Evolutionary conservation across 1,139 yeast genomes (phyloP).

Genomic region (Suhomyces yuchorum): DNA sequence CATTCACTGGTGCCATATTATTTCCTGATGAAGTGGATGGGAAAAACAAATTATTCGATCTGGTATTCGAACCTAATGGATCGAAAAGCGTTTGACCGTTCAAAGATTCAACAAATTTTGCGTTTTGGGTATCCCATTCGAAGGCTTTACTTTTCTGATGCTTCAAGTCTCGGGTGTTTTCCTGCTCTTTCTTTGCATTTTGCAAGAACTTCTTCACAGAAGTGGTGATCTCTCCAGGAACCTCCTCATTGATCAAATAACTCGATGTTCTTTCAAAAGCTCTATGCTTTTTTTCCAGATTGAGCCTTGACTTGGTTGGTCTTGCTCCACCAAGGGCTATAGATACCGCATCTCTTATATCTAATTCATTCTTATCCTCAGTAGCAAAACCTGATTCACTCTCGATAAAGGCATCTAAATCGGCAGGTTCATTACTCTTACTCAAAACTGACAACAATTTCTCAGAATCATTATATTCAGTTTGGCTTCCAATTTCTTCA

Average conservation of each 20-base stretch:
- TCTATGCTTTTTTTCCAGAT: constrained; percentile 4
- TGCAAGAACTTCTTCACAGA: constrained; percentile 43
- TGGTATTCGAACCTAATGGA: constrained; percentile 18
- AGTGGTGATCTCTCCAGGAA: constrained; percentile 6
- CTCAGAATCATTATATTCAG: constrained; percentile 28
- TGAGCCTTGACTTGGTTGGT: not conserved
- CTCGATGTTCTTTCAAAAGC: not conserved
- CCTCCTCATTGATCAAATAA: not conserved
- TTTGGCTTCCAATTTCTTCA: constrained; percentile 3
- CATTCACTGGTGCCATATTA: constrained; percentile 3
- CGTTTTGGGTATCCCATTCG: constrained; percentile 50
- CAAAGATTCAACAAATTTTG: constrained; percentile 40
- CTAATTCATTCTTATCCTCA: constrained; percentile 19
- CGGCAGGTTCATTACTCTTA: constrained; percentile 20
- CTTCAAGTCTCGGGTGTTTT: constrained; percentile 42
- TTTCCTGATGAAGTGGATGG: constrained; percentile 1
- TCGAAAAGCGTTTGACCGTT: constrained; percentile 54
- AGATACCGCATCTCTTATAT: constrained; percentile 27
- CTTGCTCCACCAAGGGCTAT: constrained; percentile 21
- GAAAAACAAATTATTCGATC: constrained; percentile 7
- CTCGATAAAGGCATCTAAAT: constrained; percentile 17
- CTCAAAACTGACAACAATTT: constrained; percentile 21
- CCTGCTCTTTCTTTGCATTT: constrained; percentile 42
- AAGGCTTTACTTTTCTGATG: constrained; percentile 55
- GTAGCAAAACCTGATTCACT: constrained; percentile 4